Base-by-base conservation (phyloP, 257 asterid species). In the Leptodermis oblonga region DNA sequence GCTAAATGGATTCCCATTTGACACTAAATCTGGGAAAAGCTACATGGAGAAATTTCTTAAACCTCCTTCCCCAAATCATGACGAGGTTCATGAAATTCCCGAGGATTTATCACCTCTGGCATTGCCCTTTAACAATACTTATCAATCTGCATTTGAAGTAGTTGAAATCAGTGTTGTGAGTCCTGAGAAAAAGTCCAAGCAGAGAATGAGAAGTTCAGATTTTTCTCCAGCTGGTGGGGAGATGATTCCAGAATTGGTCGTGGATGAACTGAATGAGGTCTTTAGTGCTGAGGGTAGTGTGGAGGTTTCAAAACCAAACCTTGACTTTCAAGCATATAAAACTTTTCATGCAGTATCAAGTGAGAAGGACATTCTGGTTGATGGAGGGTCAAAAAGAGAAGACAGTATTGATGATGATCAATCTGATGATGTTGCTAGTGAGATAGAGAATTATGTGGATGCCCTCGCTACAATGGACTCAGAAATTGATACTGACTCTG, bases 381-480 rank as follows among this genome's bases (percentile, higher is more conserved):
- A 83, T 82, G 86, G 75, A 65, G 89, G 77, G 70, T 74, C 73
- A 77, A 82, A 65, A 76, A 74, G 61, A 33, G 88, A 73, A 71
- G 79, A 62, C 36, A 81, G 80, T 77, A 53, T 78, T 68, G 79
- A 42, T 53, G 80, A 86, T 67, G 82, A 86, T 74, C 82, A 79
- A 67, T 88, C 94, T 28, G 94, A 87, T 78, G 94, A 82, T 43
- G 74, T 77, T 70, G 84, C 85, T 41, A 87, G 97, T 80, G 97
- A 88, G 83, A 76, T 81, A 65, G 97, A 90, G 65, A 85, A 83
- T 80, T 90, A 78, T 46, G 82, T 87, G 76, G 98, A 90, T 79
- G 97, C 95, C 62, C 88, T 91, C 58, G 77, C 93, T 56, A 82
- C 88, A 70, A 85, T 88, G 80, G 99, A 86, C 64, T 82, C 91